Base-by-base conservation (phyloP, 345 rosid species). In the Zanthoxylum bungeanum region DNA sequence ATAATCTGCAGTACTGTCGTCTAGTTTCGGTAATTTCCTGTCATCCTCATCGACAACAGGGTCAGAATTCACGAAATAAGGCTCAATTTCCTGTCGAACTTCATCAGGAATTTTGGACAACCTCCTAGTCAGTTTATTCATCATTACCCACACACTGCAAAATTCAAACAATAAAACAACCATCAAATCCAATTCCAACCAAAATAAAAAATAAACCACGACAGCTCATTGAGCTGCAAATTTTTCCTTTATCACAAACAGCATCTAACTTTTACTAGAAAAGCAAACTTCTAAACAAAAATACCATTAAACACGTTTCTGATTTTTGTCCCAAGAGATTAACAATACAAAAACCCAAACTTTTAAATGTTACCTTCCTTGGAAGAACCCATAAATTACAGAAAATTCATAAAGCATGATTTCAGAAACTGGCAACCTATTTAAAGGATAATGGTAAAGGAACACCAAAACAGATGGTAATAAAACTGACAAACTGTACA, bases 71-170 rank as follows among this genome's bases (percentile, higher is more conserved):
- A 89, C 55, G 83, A 96, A 89, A 74, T 79, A 76, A 27, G 97
- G 97, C 71, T 87, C 89, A 75, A 91, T 89, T 70, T 96, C 99
- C 37, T 80, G 87, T 73, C 93, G 85, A 83, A 87, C 99, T 71
- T 93, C 98, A 74, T 86, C 97, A 4, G 97, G 98, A 51, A 96
- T 74, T 87, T 93, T 96, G 42, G 99, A 93, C 62, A 96, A 74
- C 76, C 87, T 91, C 77, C 99, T 88, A 40, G 98, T 96, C 71
- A 84, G 69, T 85, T 93, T 96, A 88, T 96, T 96, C 98, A 96
- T 93, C 99, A 93, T 89, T 80, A 96, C 98, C 96, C 98, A 96
- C 53, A 92, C 86, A 81, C 99, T 93, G 88, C 83, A 44, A 19
- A 44, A 44, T 12, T 44, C 49, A 77, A 70, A 58, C 58, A 71